Evolutionary conservation across 805 yeast species (phyloP).

Genomic region (Starmerella vaccinii): DNA sequence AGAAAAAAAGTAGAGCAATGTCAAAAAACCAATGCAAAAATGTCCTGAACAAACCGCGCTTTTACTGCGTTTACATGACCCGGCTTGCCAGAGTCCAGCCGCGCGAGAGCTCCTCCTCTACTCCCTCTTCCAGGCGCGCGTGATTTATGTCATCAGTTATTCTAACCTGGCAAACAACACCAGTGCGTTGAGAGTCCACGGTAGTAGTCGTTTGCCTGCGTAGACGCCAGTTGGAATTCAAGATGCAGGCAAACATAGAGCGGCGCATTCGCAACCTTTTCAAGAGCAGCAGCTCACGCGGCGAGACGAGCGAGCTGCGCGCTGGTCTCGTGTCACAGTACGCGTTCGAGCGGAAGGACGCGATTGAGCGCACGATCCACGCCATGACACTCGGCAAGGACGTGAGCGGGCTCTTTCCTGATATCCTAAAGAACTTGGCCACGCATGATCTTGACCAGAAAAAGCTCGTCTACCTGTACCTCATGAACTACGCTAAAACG

Average conservation of each 20-base stretch:
- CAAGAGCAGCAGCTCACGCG: constrained; percentile 51
- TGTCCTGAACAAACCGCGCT: too few relatives aligned
- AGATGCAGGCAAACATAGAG: constrained; percentile 32
- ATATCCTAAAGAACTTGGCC: constrained; percentile 89
- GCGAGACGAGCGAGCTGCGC: constrained; percentile 77
- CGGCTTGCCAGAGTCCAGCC: too few relatives aligned
- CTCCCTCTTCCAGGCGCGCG: background rate
- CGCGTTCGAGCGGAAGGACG: constrained; percentile 84
- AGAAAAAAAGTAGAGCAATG: too few relatives aligned
- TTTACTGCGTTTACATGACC: too few relatives aligned
- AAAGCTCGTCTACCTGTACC: constrained; percentile 83
- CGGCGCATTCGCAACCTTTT: constrained; percentile 46
- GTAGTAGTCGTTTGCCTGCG: background rate
- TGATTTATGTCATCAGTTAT: constrained; percentile 4
- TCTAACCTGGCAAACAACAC: background rate
- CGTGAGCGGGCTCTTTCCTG: constrained; percentile 89
- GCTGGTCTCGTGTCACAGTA: constrained; percentile 88
- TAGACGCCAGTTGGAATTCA: background rate
- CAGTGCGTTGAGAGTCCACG: background rate
- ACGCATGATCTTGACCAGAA: constrained; percentile 94
- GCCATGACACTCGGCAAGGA: constrained; percentile 98
- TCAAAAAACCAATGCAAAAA: too few relatives aligned
- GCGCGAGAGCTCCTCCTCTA: too few relatives aligned
- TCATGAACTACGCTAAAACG: constrained; percentile 94
- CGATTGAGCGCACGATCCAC: constrained; percentile 90